Evolutionary conservation across 306 rosid genomes (phyloP), one percentile per base, ranked within the genome.

Genomic region (Lathyrus sativus): DNA sequence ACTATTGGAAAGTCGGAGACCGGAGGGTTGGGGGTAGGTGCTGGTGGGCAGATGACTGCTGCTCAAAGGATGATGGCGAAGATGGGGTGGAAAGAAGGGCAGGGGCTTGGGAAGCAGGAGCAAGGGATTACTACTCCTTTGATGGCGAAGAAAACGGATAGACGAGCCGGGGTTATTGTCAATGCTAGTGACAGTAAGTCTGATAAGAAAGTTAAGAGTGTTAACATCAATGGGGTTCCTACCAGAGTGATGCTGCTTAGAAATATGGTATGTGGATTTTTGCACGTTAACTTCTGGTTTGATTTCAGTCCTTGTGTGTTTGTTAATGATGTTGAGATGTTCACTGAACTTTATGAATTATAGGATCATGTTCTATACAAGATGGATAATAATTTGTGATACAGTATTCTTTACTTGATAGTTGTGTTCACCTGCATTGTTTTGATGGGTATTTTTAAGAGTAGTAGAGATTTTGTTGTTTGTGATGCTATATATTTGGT

Each of bases 51-150:
- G 69, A 93, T 93, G 99, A 93, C 97, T 1, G 99, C 99, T 3
- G 99, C 97, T 15, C 99, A 93, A 62, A 87, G 97, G 66, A 93
- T 93, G 99, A 93, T 93, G 99, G 99, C 97, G 3, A 93, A 90
- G 85, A 93, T 93, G 99, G 99, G 99, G 67, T 93, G 99, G 99
- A 93, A 93, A 69, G 81, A 90, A 60, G 99, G 99, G 43, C 99
- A 93, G 68, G 99, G 99, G 60, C 92, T 93, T 28, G 99, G 99
- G 69, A 93, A 82, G 69, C 99, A 85, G 71, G 97, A 93, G 77
- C 99, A 93, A 75, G 99, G 99, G 69, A 93, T 93, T 7, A 93
- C 97, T 8, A 93, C 97, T 51, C 99, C 99, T 13, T 78, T 93
- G 82, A 88, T 93, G 97, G 99, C 99, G 0, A 93, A 80, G 91